Percentiles rank a stretch among this genome's conserved stretches.
These are phyloP conservation scores for Lophium mytilinum DNA, from an alignment of 495 filamentous ascomycete genomes.

Conservation along the genomic window DNA sequence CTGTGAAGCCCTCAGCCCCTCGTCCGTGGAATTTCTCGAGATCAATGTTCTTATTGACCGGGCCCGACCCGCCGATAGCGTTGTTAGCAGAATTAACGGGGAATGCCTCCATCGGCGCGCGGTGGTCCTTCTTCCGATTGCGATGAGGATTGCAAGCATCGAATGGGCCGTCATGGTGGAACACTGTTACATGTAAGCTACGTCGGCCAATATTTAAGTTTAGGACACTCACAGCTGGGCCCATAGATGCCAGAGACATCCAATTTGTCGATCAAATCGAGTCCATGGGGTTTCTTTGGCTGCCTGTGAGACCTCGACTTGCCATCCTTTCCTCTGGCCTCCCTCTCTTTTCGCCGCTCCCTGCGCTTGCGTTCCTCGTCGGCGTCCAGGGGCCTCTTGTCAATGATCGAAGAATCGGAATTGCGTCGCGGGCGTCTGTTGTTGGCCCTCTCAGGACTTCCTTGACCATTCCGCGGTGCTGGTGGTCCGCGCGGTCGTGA, in stretches of 20 bases:
- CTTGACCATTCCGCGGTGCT: conserved; percentile 40
- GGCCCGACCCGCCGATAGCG: conserved; percentile 79
- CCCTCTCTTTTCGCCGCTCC: conserved; percentile 65
- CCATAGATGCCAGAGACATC: conserved; percentile 97
- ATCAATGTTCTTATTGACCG: conserved; percentile 72
- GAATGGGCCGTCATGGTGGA: conserved; percentile 97
- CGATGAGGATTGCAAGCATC: conserved; percentile 95
- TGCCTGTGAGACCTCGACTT: conserved; percentile 40
- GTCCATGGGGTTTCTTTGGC: conserved; percentile 48
- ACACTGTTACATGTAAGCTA: conserved; percentile 49
- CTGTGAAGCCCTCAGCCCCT: conserved; percentile 74
- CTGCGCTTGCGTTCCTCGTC: conserved; percentile 71
- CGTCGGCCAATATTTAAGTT: not conserved
- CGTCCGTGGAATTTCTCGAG: conserved; percentile 74
- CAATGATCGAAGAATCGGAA: conserved; percentile 86
- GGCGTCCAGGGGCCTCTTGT: conserved; percentile 51
- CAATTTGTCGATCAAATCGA: conserved; percentile 95
- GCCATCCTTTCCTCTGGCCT: conserved; percentile 53
- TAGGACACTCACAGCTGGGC: conserved; percentile 65
- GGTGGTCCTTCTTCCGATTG: conserved; percentile 73
- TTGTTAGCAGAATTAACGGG: conserved; percentile 88
- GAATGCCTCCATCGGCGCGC: conserved; percentile 95
- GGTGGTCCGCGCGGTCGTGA: conserved; percentile 31
- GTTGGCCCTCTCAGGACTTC: conserved; percentile 34
- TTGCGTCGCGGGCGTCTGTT: conserved; percentile 66